Base-by-base conservation (phyloP, 2,329 filamentous ascomycete species). In the Epichloe hybrida region DNA sequence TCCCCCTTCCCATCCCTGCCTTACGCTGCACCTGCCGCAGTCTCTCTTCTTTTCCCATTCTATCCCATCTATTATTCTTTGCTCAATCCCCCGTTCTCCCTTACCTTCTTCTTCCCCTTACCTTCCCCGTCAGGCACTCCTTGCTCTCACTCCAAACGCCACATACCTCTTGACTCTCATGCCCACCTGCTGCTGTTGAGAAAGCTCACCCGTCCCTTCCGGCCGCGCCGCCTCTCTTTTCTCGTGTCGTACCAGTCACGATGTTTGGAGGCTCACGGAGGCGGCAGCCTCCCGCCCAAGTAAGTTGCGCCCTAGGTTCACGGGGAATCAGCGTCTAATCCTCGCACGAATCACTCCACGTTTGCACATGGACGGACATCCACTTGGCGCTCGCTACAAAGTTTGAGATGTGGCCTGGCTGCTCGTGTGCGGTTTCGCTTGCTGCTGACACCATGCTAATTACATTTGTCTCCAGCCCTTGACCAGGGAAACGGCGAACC, bases 401-500 rank as follows among this genome's bases (percentile, higher is more conserved):
- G 9, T 4, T 31, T 1, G 27, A 31, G 8, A 31, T 11, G 27
- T 11, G 4, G 27, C 27, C 27, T 11, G 27, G 27, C 27, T 20
- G 43, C 43, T 20, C 15, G 7, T 6, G 2, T 12, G 5, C 31
- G 15, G n/a, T 8, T 15, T 34, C 42, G 15, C 11, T 21, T 9
- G 7, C 31, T 13, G 12, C 15, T 15, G 17, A n/a, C 21, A 7
- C 34, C 6, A 44, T 37, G 48, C 48, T 49, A 31, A 49, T 38
- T 20, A 9, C 13, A 9, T 17, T 17, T 5, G 5, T 9, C 20
- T 31, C 17, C 68, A 88, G 81, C 79, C 81, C 57, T 70, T 82
- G 54, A 83, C 77, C 52, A 72, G 75, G 55, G 72, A 78, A 52
- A 82, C 82, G 51, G 80, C 81, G 48, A 83, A 81, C 62, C 75